Conservation (phyloP, 2,329 filamentous ascomycete genomes). For the Fusarium begoniae region DNA sequence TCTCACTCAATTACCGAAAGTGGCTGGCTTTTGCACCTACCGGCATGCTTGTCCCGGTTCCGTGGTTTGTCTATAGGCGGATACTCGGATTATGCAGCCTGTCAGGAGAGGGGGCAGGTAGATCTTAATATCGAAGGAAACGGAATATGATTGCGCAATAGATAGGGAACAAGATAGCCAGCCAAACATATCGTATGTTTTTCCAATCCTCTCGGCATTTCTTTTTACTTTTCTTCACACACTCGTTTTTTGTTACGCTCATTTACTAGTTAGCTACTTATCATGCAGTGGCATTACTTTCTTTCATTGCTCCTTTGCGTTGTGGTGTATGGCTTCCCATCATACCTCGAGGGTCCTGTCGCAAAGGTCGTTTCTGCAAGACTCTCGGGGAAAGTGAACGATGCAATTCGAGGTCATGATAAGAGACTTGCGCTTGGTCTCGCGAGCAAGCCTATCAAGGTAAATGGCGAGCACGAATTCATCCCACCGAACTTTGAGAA, state of each 20-base stretch:
- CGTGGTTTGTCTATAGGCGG: neutral
- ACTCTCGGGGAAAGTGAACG: neutral
- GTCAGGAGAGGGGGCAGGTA: neutral
- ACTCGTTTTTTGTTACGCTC: neutral
- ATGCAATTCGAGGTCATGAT: neutral
- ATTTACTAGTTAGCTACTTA: neutral
- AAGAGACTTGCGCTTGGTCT: neutral
- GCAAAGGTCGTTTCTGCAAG: neutral
- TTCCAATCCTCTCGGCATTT: slow-evolving; percentile 4
- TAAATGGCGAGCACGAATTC: slow-evolving; percentile 37
- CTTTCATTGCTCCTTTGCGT: neutral
- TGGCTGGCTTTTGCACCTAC: neutral
- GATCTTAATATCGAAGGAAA: slow-evolving; percentile 1
- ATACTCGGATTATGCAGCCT: neutral
- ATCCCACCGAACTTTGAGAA: slow-evolving; percentile 37
- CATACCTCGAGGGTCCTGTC: neutral
- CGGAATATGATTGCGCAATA: neutral
- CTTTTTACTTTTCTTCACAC: neutral
- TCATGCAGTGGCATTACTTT: slow-evolving; percentile 9
- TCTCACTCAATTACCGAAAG: neutral
- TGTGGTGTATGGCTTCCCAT: neutral
- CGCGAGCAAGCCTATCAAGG: neutral
- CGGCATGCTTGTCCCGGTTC: neutral
- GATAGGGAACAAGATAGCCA: neutral
- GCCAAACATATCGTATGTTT: slow-evolving; percentile 1